Evolutionary conservation across 2,329 filamentous ascomycete species (phyloP), one percentile per base, ranked within the genome.

Genomic region (Aureobasidium subglaciale): DNA sequence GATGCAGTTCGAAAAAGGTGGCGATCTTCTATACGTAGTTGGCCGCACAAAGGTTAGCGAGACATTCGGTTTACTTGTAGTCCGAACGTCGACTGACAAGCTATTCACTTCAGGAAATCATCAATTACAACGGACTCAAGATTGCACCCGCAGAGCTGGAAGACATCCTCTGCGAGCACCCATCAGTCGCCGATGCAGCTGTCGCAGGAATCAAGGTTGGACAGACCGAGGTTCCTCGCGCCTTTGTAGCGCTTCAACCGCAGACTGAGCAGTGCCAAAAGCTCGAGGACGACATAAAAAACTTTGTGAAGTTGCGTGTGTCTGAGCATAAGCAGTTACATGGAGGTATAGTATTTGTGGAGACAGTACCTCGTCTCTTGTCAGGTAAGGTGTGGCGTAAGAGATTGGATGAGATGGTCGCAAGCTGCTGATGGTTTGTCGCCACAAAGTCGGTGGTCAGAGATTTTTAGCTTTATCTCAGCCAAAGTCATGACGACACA

Each of bases 341-440:
- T 7, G 71, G 71, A n/a, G 71, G 70, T 16, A 72, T 81, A 18
- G 68, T 73, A 15, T 81, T 82, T 58, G 73, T 82, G 7, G 75
- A 81, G 50, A 76, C 77, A 59, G 75, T 83, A 55, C 80, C 80
- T 0, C 81, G 80, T 64, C 66, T 81, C 37, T 73, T 76, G n/a
- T 79, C 75, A 57, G 80, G 80, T 9, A 83, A 83, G 71, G 81
- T 83, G 46, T 72, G 81, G 46, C 81, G 78, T 78, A 75, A 79
- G 7, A 81, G 78, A 67, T 79, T 82, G 65, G 74, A 74, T 2
- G 62, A 69, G 48, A 22, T 56, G 32, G 16, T 32, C 6, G 29
- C 24, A 13, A 20, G 10, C 24, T 8, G 27, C 10, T 29, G 22
- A 42, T n/a, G n/a, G n/a, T n/a, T n/a, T n/a, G n/a, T n/a, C n/a